A percentile compares a stretch with the other conserved stretches of the same genome.
These are phyloP conservation scores for Metschnikowia cubensis DNA, from an alignment of 805 yeast genomes.

Conservation along the genomic window DNA sequence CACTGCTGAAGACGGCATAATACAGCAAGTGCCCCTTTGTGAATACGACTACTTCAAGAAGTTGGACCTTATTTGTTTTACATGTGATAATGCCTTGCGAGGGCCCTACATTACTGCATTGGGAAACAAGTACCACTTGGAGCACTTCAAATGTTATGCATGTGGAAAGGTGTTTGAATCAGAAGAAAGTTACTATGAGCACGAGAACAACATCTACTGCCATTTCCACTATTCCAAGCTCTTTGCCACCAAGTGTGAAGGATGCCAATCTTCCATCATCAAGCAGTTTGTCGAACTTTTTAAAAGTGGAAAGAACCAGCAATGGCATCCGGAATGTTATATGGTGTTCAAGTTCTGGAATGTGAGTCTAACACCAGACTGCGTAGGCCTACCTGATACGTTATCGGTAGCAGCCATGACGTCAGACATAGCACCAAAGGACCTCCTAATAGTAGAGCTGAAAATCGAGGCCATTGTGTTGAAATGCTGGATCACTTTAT, in stretches of 20 bases:
- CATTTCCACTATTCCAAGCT: conserved; percentile 86
- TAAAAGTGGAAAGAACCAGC: conserved; percentile 86
- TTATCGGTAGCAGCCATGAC: conserved; percentile 8
- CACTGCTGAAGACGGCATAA: conserved; percentile 14
- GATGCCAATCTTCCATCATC: conserved; percentile 85
- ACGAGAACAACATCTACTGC: conserved; percentile 77
- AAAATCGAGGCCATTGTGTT: conserved; percentile 55
- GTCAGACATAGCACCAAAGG: conserved; percentile 35
- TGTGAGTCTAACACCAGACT: conserved; percentile 64
- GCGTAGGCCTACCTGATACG: conserved; percentile 43
- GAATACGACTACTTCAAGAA: conserved; percentile 90
- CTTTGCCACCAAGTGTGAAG: conserved; percentile 87
- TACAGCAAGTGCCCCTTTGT: conserved; percentile 55
- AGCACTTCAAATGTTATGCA: conserved; percentile 88
- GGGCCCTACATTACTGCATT: conserved; percentile 94
- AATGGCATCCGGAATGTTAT: conserved; percentile 99
- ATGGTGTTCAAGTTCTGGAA: conserved; percentile 98
- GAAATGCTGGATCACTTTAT: conserved; percentile 81
- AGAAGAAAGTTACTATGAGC: conserved; percentile 90
- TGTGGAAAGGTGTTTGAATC: conserved; percentile 85
- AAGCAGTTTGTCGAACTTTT: conserved; percentile 92
- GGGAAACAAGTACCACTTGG: conserved; percentile 88
- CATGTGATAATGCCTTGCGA: conserved; percentile 79
- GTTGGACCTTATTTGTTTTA: conserved; percentile 78
- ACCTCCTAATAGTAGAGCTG: conserved; percentile 55